phyloP scores from a whole-genome alignment of 371 early-diverging fungal species.

The Circinella minor region DNA sequence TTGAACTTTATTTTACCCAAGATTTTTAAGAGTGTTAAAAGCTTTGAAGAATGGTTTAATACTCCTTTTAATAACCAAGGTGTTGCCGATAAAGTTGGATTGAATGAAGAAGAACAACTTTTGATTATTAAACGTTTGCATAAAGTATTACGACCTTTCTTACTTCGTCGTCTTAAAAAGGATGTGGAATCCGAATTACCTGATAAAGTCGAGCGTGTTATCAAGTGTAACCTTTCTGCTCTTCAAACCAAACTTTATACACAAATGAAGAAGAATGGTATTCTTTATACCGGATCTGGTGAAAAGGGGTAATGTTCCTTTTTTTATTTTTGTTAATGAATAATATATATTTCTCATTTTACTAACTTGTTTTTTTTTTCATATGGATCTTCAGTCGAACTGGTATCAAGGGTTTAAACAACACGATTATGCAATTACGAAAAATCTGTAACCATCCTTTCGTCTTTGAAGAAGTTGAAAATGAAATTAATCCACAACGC shows the following conservation, averaged over 20 bases:
- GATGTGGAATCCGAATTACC: slow-evolving; percentile 99
- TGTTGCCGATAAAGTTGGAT: slow-evolving; percentile 86
- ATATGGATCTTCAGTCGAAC: slow-evolving; percentile 37
- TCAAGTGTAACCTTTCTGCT: slow-evolving; percentile 92
- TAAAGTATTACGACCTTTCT: slow-evolving; percentile 97
- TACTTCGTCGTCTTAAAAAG: slow-evolving; percentile 97
- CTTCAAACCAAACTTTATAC: slow-evolving; percentile 80
- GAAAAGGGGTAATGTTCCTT: slow-evolving; percentile 2
- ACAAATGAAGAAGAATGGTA: slow-evolving; percentile 80
- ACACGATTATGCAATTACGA: slow-evolving; percentile 98
- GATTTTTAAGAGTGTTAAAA: slow-evolving; percentile 94
- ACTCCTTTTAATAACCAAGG: slow-evolving; percentile 90
- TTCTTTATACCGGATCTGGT: slow-evolving; percentile 53
- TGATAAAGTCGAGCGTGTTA: slow-evolving; percentile 97
- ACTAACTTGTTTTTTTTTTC: neutral
- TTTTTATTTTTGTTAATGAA: neutral
- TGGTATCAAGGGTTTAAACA: slow-evolving; percentile 89
- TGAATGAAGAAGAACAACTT: slow-evolving; percentile 97
- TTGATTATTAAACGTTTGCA: slow-evolving; percentile 97
- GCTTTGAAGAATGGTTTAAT: slow-evolving; percentile 99
- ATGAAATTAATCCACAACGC: slow-evolving; percentile 70
- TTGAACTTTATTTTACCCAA: slow-evolving; percentile 97
- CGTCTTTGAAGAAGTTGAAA: slow-evolving; percentile 96
- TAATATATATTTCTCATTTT: neutral
- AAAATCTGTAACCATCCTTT: slow-evolving; percentile 99